Evolutionary conservation across 768 basidiomycete genomes (phyloP), one percentile per base, ranked within the genome.

Genomic region (Favolaschia claudopus): DNA sequence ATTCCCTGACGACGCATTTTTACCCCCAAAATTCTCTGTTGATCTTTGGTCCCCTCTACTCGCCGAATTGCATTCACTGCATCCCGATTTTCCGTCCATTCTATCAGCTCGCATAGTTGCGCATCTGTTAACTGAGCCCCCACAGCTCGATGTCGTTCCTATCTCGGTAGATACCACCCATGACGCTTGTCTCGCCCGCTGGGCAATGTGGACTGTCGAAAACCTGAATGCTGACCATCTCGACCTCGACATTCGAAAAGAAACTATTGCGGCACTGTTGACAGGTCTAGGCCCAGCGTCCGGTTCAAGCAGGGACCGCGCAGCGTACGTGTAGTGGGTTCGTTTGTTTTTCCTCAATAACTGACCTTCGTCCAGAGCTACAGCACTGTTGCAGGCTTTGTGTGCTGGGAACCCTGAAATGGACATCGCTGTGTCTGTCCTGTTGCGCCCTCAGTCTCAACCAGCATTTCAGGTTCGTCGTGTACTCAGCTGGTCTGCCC

Each of bases 1-100:
- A n/a, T 68, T 77, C 28, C 69, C 79, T 5, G 38, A 69, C 5
- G 77, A 81, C 32, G 63, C 74, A 4, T 82, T 87, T 36, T 67
- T 74, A 19, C 89, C 89, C 5, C 81, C 85, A 14, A 63, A 75
- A n/a, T 47, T 73, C 24, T 79, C 85, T 46, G 72, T 89, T n/a
- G 72, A 79, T 7, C 68, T 92, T 37, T 94, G 92, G 92, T 71
- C 78, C 0, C 87, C 87, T 0, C 77, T 94, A 7, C 75, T 94
- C 12, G 64, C 74, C 12, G 86, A 88, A 63, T 65, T 93, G 20
- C 79, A 82, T 38, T 52, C 74, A 22, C 71, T 82, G n/a, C 89
- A 93, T 69, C 66, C 80, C 1, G 74, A 79, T 22, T 84, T 94
- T 55, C 77, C 82, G 3, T 66, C 71, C 13, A 69, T 82, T 12